These are phyloP conservation scores for Panicum hallii DNA, from an alignment of 202 grass and related monocot genomes.

Conservation along the genomic window DNA sequence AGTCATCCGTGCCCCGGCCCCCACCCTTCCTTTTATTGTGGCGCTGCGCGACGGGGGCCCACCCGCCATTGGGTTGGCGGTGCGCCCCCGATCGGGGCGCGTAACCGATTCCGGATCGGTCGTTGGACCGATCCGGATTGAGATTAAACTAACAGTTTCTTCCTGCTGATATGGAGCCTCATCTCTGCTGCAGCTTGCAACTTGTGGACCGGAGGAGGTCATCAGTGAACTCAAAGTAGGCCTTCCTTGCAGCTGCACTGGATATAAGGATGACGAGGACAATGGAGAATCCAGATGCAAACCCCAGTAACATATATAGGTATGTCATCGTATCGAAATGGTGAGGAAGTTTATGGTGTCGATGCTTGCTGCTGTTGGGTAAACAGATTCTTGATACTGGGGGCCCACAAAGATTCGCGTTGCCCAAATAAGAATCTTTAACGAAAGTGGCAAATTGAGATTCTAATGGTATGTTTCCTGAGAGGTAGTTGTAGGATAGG, in stretches of 20 bases:
- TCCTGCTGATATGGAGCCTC: no score
- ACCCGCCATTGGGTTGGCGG: no score
- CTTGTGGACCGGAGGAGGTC: no score
- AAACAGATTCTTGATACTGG: neutral
- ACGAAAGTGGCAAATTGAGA: neutral
- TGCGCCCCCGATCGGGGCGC: no score
- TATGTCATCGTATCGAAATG: neutral
- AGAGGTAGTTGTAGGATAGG: constrained; percentile 60
- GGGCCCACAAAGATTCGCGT: constrained; percentile 35
- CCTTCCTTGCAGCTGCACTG: neutral
- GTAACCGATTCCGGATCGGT: no score
- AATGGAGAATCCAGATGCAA: constrained; percentile 34
- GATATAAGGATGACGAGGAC: constrained; percentile 18
- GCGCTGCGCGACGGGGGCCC: no score
- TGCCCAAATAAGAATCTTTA: constrained; percentile 24
- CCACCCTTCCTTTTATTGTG: no score
- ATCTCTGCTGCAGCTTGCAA: no score
- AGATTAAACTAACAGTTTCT: no score
- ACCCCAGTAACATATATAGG: constrained; percentile 30
- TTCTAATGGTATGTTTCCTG: constrained; percentile 27
- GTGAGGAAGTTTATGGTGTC: neutral
- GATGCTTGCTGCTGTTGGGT: no score
- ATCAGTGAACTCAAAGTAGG: constrained; percentile 40
- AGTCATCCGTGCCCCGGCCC: no score
- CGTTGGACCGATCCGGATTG: no score